Conservation (phyloP, 1,284 basidiomycete species). For the Gymnopus androsaceus region DNA sequence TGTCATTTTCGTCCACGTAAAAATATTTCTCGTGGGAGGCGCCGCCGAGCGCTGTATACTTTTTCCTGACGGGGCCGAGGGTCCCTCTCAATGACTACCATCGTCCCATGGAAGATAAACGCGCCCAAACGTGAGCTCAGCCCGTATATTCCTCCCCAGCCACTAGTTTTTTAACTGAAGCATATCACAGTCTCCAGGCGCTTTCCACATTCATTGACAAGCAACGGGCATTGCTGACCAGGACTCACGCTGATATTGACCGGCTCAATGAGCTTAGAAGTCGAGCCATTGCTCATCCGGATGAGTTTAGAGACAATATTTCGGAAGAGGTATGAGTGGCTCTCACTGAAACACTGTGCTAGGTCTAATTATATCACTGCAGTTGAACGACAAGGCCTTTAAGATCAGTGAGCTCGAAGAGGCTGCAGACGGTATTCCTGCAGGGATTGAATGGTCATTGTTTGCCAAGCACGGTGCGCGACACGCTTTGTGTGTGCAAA, state of each 20-base stretch:
- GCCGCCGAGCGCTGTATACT: neutral
- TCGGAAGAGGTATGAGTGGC: constrained; percentile 21
- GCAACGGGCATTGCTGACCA: constrained; percentile 57
- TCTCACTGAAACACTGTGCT: constrained; percentile 11
- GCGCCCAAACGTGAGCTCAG: constrained; percentile 56
- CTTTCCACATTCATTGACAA: constrained; percentile 63
- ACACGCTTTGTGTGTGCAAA: neutral
- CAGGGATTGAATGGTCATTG: constrained; percentile 52
- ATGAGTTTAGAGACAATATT: constrained; percentile 33
- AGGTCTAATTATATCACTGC: constrained; percentile 21
- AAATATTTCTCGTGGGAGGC: too few relatives aligned
- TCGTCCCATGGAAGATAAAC: constrained; percentile 51
- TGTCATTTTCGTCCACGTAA: too few relatives aligned
- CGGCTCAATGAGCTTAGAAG: constrained; percentile 46
- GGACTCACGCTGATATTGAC: constrained; percentile 62
- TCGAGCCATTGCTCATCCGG: constrained; percentile 34
- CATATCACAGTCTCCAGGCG: constrained; percentile 55
- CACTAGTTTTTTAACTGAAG: constrained; percentile 8
- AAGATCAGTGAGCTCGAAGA: constrained; percentile 45
- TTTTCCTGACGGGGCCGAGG: neutral
- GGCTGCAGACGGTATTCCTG: constrained; percentile 39
- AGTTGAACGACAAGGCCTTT: constrained; percentile 43
- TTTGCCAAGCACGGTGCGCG: constrained; percentile 48
- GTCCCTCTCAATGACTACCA: constrained; percentile 19
- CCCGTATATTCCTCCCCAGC: neutral